Evolutionary conservation across 1,284 basidiomycete genomes (phyloP).

Genomic region (Spongispora temasekensis): DNA sequence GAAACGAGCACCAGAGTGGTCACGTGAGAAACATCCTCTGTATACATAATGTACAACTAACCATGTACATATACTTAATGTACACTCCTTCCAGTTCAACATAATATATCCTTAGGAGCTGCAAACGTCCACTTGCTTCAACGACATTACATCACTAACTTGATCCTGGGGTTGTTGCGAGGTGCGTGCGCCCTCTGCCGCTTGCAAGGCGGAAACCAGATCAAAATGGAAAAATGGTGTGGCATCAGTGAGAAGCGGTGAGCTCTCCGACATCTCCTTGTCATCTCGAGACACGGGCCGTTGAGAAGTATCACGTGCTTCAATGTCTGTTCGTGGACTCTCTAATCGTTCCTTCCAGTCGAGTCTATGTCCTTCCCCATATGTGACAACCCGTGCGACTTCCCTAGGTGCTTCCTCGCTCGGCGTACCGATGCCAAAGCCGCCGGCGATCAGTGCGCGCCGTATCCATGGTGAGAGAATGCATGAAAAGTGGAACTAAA

Average conservation of each 20-base stretch:
- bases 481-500: constrained; percentile 84
- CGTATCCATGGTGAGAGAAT: constrained; percentile 94
- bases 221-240: constrained; percentile 93
- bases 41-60: not conserved
- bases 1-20: not conserved
- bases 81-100: not conserved
- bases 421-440: constrained; percentile 71
- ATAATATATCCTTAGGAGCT: not conserved
- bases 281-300: constrained; percentile 9
- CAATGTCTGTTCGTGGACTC: constrained; percentile 33
- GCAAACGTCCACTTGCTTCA: not conserved
- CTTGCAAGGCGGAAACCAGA: constrained; percentile 68
- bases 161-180: no score
- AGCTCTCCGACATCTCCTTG: constrained; percentile 22
- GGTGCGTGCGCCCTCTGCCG: constrained; percentile 67
- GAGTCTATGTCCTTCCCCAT: constrained; percentile 42
- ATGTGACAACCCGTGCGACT: constrained; percentile 73
- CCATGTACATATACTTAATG: not conserved
- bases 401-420: constrained; percentile 52
- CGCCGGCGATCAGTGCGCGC: constrained; percentile 84
- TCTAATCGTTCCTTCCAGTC: constrained; percentile 20
- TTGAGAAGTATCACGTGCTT: constrained; percentile 36
- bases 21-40: constrained; percentile 14
- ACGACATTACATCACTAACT: no score
- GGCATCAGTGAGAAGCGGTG: constrained; percentile 50